Evolutionary conservation across 345 rosid genomes (phyloP).

Genomic region (Citrus sinensis): DVS_A1.0 CM039162.1:4861501-4862000

Average conservation of each 20-base stretch:
- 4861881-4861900: background rate
- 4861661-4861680: background rate
- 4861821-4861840: background rate
- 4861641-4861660: background rate
- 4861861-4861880: background rate
- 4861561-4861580: constrained; percentile 71
- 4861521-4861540: constrained; percentile 45
- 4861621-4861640: constrained; percentile 53
- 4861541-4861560: constrained; percentile 80
- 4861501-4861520: constrained; percentile 5
- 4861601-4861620: constrained; percentile 43
- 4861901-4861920: background rate
- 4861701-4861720: background rate
- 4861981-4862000: background rate
- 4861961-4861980: background rate
- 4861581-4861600: constrained; percentile 63
- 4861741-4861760: background rate
- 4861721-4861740: background rate
- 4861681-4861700: background rate
- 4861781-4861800: background rate
- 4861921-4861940: background rate
- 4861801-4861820: background rate
- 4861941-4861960: background rate
- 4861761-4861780: background rate
- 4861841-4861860: background rate